A percentile compares a stretch with the other conserved stretches of the same genome.
phyloP scores from a whole-genome alignment of 352 stramenopile genomes.

The Thalassiosira allenii region DNA sequence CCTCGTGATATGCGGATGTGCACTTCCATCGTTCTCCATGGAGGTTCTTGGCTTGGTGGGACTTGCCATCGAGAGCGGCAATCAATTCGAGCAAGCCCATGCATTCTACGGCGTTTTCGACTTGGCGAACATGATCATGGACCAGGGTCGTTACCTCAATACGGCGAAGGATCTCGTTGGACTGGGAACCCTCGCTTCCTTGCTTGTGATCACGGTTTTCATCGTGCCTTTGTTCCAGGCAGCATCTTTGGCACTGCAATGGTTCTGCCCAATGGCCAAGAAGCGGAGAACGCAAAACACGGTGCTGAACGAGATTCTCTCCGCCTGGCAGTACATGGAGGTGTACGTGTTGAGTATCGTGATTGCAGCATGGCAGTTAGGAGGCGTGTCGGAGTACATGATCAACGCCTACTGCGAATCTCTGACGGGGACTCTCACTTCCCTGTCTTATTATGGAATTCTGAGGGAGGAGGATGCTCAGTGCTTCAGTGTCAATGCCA shows the following conservation, averaged over 20 bases:
- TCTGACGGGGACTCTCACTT: slow-evolving; percentile 69
- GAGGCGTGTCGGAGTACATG: slow-evolving; percentile 78
- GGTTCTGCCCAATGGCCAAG: slow-evolving; percentile 72
- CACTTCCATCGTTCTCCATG: slow-evolving; percentile 71
- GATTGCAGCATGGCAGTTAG: slow-evolving; percentile 81
- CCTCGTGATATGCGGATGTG: slow-evolving; percentile 73
- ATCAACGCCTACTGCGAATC: slow-evolving; percentile 80
- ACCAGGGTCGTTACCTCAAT: slow-evolving; percentile 74
- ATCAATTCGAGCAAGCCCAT: slow-evolving; percentile 73
- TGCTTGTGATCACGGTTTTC: slow-evolving; percentile 80
- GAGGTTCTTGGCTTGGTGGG: slow-evolving; percentile 80
- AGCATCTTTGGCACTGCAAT: slow-evolving; percentile 63
- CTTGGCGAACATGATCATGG: slow-evolving; percentile 75
- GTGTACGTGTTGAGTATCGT: slow-evolving; percentile 82
- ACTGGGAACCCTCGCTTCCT: slow-evolving; percentile 65
- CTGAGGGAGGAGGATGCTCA: slow-evolving; percentile 77
- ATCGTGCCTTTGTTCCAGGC: slow-evolving; percentile 77
- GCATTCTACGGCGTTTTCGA: slow-evolving; percentile 74
- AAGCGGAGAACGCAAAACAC: slow-evolving; percentile 52
- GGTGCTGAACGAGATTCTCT: slow-evolving; percentile 73
- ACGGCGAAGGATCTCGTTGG: slow-evolving; percentile 66
- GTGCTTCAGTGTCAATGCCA: slow-evolving; percentile 78
- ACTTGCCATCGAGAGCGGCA: slow-evolving; percentile 76
- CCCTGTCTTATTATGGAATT: slow-evolving; percentile 77
- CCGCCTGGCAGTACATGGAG: slow-evolving; percentile 86